Evolutionary conservation across 1,139 yeast species (phyloP).

Genomic region (Geotrichum carabidarum): DNA sequence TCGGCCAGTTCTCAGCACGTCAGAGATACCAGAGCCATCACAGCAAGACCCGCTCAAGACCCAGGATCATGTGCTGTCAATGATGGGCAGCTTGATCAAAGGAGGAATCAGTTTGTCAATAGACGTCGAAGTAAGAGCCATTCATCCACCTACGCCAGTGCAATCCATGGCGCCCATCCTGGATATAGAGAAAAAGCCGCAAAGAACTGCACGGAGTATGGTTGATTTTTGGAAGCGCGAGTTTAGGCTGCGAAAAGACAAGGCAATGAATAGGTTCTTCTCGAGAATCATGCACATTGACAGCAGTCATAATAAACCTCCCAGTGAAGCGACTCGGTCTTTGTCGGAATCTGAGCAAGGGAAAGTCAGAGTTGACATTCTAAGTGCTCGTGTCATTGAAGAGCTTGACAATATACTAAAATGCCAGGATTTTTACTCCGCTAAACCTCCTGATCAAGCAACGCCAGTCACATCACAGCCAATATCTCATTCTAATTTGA

Average conservation of each 20-base stretch:
- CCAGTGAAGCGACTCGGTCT: not conserved
- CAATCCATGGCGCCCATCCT: constrained; percentile 7
- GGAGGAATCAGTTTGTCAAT: constrained; percentile 34
- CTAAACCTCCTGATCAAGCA: not conserved
- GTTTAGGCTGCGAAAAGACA: constrained; percentile 13
- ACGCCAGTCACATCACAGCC: too few relatives aligned
- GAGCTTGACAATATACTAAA: constrained; percentile 48
- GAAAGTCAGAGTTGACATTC: constrained; percentile 57
- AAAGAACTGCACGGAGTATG: constrained; percentile 10
- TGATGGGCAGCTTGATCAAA: constrained; percentile 29
- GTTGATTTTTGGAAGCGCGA: constrained; percentile 20
- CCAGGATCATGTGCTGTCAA: constrained; percentile 5
- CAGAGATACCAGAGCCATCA: constrained; percentile 16
- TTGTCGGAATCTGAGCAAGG: constrained; percentile 22
- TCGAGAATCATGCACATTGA: constrained; percentile 12
- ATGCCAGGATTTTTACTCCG: constrained; percentile 12
- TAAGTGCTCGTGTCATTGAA: constrained; percentile 74
- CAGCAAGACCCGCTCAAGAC: not conserved
- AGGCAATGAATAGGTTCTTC: constrained; percentile 14
- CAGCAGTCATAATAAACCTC: not conserved
- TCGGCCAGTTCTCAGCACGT: constrained; percentile 27
- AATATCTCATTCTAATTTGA: too few relatives aligned
- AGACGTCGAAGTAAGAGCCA: constrained; percentile 30
- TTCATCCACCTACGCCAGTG: constrained; percentile 24
- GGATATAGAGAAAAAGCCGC: constrained; percentile 2